phyloP scores from a whole-genome alignment of 768 basidiomycete species.

The Paxillus rubicundulus region DNA sequence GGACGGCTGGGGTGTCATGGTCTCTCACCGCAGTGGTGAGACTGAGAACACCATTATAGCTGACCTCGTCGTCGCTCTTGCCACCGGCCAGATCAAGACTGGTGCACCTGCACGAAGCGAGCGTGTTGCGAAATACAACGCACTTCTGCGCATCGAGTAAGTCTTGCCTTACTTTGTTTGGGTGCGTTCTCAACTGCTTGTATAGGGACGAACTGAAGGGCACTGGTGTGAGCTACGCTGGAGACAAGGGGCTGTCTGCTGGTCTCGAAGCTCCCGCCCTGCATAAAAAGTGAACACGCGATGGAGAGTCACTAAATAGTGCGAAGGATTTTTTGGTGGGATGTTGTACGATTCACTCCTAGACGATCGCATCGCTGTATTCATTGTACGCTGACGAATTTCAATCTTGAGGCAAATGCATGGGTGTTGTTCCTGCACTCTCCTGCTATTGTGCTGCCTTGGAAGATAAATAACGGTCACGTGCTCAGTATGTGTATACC shows the following conservation, averaged over 20 bases:
- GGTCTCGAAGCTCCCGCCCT: conserved; percentile 73
- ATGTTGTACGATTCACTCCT: conserved; percentile 30
- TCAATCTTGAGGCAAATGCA: conserved; percentile 16
- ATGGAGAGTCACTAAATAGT: conserved; percentile 2
- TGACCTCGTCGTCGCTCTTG: conserved; percentile 91
- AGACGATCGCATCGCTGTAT: conserved; percentile 17
- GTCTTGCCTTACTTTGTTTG: conserved; percentile 24
- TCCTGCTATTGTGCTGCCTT: conserved; percentile 2
- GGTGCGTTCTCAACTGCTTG: not conserved
- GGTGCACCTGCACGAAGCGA: conserved; percentile 95
- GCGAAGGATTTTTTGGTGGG: not conserved
- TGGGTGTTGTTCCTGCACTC: not conserved
- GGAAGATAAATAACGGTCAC: conserved; percentile 22
- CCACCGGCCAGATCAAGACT: conserved; percentile 95
- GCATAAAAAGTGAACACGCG: conserved; percentile 47
- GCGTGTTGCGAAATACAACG: conserved; percentile 95
- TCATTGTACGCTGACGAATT: conserved; percentile 27
- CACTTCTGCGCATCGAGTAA: conserved; percentile 86
- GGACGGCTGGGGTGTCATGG: conserved; percentile 99
- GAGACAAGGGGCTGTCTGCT: conserved; percentile 73
- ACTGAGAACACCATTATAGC: conserved; percentile 97
- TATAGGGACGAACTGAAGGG: conserved; percentile 72
- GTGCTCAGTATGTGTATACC: conserved; percentile 14
- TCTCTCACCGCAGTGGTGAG: conserved; percentile 98
- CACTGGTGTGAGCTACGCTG: conserved; percentile 68